Conservation (phyloP, 306 rosid species). For the Leucaena leucocephala region DNA sequence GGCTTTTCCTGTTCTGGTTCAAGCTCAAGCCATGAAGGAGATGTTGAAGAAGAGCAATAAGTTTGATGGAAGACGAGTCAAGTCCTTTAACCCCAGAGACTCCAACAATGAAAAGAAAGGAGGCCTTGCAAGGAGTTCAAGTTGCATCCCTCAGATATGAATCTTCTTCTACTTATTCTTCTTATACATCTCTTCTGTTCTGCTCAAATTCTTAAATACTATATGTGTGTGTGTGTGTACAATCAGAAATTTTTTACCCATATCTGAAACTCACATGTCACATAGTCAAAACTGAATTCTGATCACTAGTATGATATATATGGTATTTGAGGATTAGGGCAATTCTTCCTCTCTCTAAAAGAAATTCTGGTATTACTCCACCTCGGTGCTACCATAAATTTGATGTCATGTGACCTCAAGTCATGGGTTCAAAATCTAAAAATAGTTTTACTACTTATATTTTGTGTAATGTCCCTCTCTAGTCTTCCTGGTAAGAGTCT, state of each 20-base stretch:
- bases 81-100: slow-evolving; percentile 67
- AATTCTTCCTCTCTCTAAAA: not conserved
- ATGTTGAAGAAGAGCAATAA: slow-evolving; percentile 76
- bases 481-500: no score
- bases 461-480: no score
- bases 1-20: slow-evolving; percentile 85
- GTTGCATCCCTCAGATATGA: slow-evolving; percentile 76
- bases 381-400: no score
- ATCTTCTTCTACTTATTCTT: slow-evolving; percentile 6
- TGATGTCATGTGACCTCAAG: no score
- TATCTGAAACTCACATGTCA: not conserved
- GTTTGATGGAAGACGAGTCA: slow-evolving; percentile 72
- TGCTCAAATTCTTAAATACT: not conserved
- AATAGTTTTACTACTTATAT: no score
- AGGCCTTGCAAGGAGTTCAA: slow-evolving; percentile 77
- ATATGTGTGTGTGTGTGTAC: not conserved
- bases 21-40: slow-evolving; percentile 94
- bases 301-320: not conserved
- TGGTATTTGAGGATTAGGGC: not conserved
- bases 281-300: not conserved
- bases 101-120: slow-evolving; percentile 41
- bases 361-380: no score
- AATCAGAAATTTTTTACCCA: not conserved
- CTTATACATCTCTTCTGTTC: not conserved
- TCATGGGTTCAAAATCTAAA: no score